A percentile compares a stretch with the other conserved stretches of the same genome.
Conservation (phyloP, 345 rosid species). For the Turritis glabra region DNA sequence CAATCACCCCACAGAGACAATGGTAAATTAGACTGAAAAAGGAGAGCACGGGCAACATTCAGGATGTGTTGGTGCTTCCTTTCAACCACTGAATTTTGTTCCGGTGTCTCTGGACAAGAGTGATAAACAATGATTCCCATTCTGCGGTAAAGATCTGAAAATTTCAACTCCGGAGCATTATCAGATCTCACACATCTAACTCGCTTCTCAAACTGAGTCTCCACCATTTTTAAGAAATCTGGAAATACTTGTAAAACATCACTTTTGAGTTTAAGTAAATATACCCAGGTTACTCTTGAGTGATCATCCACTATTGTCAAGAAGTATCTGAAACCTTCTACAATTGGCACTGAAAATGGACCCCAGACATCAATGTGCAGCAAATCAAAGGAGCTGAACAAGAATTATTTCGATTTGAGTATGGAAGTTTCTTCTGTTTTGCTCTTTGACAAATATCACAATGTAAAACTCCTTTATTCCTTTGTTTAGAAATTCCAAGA, state of each 20-base stretch:
- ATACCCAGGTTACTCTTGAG: too few relatives aligned
- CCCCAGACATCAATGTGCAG: neutral
- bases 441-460: neutral
- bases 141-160: fast-evolving
- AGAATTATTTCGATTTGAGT: fast-evolving
- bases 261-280: neutral
- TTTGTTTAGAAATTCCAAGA: neutral
- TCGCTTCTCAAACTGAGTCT: too few relatives aligned
- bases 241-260: neutral
- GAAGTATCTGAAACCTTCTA: too few relatives aligned
- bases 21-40: neutral
- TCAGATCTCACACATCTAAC: too few relatives aligned
- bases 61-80: neutral
- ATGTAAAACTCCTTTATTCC: neutral
- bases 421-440: neutral
- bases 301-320: too few relatives aligned
- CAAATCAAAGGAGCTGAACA: neutral
- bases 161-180: neutral
- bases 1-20: neutral
- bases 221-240: too few relatives aligned
- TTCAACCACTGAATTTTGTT: neutral
- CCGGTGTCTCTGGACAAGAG: neutral
- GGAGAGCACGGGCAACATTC: neutral
- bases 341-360: neutral
- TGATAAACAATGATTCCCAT: neutral